Percentiles rank a stretch among this genome's conserved stretches.
These are phyloP conservation scores for Saturnispora ahearnii DNA, from an alignment of 805 yeast genomes.

Conservation along the genomic window DNA sequence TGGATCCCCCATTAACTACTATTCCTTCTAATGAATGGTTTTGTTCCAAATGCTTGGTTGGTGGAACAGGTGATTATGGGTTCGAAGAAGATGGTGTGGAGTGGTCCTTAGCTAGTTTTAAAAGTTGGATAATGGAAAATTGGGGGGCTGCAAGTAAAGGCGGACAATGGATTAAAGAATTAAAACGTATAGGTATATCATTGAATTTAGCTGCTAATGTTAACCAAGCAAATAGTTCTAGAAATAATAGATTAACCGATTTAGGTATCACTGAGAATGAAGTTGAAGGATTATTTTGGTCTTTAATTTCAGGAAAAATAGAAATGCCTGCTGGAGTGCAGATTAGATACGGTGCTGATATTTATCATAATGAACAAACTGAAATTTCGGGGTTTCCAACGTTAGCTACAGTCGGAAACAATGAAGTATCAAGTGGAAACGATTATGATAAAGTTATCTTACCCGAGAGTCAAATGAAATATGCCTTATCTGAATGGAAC, in stretches of 20 bases:
- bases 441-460: constrained; percentile 17
- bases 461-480: constrained; percentile 18
- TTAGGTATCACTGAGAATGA: constrained; percentile 26
- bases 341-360: constrained; percentile 80
- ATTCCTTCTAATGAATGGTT: constrained; percentile 64
- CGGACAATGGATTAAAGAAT: not conserved
- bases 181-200: not conserved
- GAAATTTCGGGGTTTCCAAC: constrained; percentile 73
- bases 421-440: not conserved
- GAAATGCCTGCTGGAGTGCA: constrained; percentile 29
- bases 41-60: constrained; percentile 77
- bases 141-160: constrained; percentile 1
- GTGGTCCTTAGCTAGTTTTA: constrained; percentile 42
- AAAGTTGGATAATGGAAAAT: constrained; percentile 25
- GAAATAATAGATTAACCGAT: not conserved
- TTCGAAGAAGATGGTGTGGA: constrained; percentile 64
- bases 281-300: constrained; percentile 66
- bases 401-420: constrained; percentile 5
- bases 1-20: constrained; percentile 34
- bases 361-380: constrained; percentile 56
- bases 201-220: not conserved
- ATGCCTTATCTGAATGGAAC: constrained; percentile 64
- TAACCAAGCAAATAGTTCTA: not conserved
- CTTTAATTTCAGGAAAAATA: constrained; percentile 18
- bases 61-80: constrained; percentile 50